Evolutionary conservation across 805 yeast species (phyloP).

Genomic region (Candida insectalens): DNA sequence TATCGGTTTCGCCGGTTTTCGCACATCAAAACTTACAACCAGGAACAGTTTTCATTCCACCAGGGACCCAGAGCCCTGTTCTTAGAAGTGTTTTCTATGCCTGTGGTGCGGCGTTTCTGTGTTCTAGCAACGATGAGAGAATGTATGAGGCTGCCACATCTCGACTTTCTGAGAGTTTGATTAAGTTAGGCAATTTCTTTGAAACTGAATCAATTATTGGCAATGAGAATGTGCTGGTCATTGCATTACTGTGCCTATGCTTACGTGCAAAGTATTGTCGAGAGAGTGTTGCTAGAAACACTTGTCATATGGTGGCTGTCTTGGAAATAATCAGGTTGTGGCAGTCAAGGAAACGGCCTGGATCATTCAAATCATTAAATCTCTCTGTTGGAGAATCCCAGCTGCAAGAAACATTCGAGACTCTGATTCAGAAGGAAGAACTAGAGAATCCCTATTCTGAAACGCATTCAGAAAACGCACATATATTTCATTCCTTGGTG

Average conservation of each 20-base stretch:
- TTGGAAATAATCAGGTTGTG: constrained; percentile 26
- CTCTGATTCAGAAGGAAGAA: background rate
- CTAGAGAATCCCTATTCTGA: background rate
- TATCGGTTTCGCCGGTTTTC: constrained; percentile 31
- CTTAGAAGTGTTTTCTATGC: constrained; percentile 27
- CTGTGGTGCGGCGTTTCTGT: constrained; percentile 32
- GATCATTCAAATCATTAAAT: background rate
- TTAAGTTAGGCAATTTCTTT: constrained; percentile 17
- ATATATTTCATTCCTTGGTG: constrained; percentile 1
- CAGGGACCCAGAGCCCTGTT: constrained; percentile 20
- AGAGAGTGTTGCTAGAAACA: constrained; percentile 19
- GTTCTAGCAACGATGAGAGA: constrained; percentile 24
- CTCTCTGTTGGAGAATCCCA: no score
- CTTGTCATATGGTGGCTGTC: constrained; percentile 26
- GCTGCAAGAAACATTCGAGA: no score
- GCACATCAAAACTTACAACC: constrained; percentile 32
- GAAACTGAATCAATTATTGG: constrained; percentile 16
- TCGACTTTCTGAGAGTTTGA: no score
- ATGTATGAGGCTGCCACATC: no score
- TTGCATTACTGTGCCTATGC: constrained; percentile 30
- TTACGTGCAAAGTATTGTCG: constrained; percentile 27
- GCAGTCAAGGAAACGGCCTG: constrained; percentile 8
- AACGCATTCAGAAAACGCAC: background rate
- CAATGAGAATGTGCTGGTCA: constrained; percentile 30
- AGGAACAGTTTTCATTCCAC: constrained; percentile 29